Conservation (phyloP, 2,329 filamentous ascomycete species). For the Colletotrichum abscissum region DNA sequence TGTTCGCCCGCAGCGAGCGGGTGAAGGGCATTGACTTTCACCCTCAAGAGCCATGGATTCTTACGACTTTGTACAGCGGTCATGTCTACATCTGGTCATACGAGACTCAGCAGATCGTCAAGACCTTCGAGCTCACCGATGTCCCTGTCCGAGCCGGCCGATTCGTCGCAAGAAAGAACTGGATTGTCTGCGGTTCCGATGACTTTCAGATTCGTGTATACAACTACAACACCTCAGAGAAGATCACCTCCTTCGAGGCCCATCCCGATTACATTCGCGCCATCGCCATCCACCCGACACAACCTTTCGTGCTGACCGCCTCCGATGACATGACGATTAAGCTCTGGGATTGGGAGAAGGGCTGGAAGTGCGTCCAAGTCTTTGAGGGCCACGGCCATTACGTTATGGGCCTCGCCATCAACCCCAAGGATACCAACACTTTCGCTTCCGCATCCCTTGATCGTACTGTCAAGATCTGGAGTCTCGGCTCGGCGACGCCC, state of each 20-base stretch:
- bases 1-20: slow-evolving; percentile 85
- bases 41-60: slow-evolving; percentile 94
- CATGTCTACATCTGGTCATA: slow-evolving; percentile 99
- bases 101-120: slow-evolving; percentile 95
- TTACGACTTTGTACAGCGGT: slow-evolving; percentile 93
- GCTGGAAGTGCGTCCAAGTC: slow-evolving; percentile 96
- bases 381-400: slow-evolving; percentile 98
- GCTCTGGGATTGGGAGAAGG: slow-evolving; percentile 98
- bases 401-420: slow-evolving; percentile 96
- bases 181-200: slow-evolving; percentile 96
- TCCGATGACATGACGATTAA: slow-evolving; percentile 99
- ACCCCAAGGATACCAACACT: slow-evolving; percentile 95
- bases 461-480: slow-evolving; percentile 98
- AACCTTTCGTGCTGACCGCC: slow-evolving; percentile 95
- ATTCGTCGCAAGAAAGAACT: slow-evolving; percentile 98
- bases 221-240: slow-evolving; percentile 99
- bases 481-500: slow-evolving; percentile 88
- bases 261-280: slow-evolving; percentile 99
- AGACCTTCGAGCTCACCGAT: slow-evolving; percentile 98
- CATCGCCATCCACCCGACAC: slow-evolving; percentile 93
- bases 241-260: slow-evolving; percentile 96
- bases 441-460: slow-evolving; percentile 96
- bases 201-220: slow-evolving; percentile 85
- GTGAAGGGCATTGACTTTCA: slow-evolving; percentile 99
- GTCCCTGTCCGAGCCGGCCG: slow-evolving; percentile 96